These are phyloP conservation scores for Rhodomyrtus psidioides DNA, from an alignment of 441 rosid species.

Conservation along the genomic window DNA sequence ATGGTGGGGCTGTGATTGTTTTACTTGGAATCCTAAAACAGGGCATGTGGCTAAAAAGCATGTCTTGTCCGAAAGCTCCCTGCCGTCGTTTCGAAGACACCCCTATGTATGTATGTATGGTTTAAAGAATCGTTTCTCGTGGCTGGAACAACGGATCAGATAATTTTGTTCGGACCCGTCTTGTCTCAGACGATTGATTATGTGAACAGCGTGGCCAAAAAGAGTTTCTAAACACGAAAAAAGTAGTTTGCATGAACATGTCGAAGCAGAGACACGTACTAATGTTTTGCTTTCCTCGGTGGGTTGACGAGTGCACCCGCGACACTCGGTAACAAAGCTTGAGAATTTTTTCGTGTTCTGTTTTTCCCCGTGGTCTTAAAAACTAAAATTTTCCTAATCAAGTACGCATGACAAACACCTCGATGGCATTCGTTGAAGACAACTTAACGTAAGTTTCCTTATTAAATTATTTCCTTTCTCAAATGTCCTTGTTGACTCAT, in stretches of 20 bases:
- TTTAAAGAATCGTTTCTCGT: neutral
- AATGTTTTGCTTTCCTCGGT: neutral
- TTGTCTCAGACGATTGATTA: neutral
- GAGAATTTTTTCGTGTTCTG: neutral
- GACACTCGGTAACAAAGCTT: neutral
- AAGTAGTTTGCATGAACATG: neutral
- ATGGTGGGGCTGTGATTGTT: conserved; percentile 2
- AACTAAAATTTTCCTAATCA: neutral
- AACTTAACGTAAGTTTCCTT: too few species aligned
- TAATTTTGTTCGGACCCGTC: neutral
- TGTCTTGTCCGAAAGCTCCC: neutral
- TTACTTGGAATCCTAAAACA: conserved; percentile 11
- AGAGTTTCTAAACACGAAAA: neutral
- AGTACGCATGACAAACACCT: too few species aligned
- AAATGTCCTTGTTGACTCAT: too few species aligned
- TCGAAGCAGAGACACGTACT: neutral
- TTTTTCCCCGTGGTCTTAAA: neutral
- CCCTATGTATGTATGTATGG: neutral
- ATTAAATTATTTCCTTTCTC: too few species aligned
- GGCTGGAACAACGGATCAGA: too few species aligned
- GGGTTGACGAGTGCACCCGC: too few species aligned
- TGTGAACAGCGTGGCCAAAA: neutral
- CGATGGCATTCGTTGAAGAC: too few species aligned
- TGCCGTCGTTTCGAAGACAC: neutral
- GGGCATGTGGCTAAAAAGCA: neutral